Evolutionary conservation across 108 stramenopile species (phyloP).

Genomic region (Nitzschia sp.): DNA sequence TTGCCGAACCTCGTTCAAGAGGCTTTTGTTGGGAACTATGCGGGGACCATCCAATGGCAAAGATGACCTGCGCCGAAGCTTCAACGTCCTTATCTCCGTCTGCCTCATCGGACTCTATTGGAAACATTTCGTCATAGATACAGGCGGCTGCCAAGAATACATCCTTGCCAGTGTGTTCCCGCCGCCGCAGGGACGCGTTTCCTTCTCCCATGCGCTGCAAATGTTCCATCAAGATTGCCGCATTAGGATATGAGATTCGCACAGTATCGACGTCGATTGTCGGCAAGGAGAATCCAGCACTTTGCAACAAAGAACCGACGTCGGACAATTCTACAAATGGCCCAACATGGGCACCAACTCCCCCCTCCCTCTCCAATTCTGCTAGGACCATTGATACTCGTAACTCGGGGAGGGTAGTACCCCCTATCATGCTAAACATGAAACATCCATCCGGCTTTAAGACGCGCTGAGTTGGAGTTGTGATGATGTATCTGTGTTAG

Average conservation of each 20-base stretch:
- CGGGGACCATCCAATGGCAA: slow-evolving; percentile 97
- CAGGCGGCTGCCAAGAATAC: slow-evolving; percentile 91
- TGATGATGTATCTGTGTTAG: not conserved
- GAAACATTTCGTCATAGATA: slow-evolving; percentile 88
- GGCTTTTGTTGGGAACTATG: slow-evolving; percentile 93
- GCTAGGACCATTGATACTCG: slow-evolving; percentile 84
- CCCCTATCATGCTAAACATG: slow-evolving; percentile 94
- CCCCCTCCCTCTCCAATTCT: slow-evolving; percentile 91
- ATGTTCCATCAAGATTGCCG: slow-evolving; percentile 86
- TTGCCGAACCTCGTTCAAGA: slow-evolving; percentile 75
- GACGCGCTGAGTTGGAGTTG: slow-evolving; percentile 63
- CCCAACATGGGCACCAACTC: slow-evolving; percentile 89
- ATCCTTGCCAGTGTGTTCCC: slow-evolving; percentile 62
- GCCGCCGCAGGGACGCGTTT: slow-evolving; percentile 73
- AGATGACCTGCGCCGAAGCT: slow-evolving; percentile 90
- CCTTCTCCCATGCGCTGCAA: slow-evolving; percentile 96
- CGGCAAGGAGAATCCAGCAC: slow-evolving; percentile 89
- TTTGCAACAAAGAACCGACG: slow-evolving; percentile 83
- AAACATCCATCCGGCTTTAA: slow-evolving; percentile 98
- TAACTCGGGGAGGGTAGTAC: slow-evolving; percentile 92
- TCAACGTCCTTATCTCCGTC: slow-evolving; percentile 46
- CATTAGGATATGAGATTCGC: slow-evolving; percentile 80
- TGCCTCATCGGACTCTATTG: slow-evolving; percentile 41
- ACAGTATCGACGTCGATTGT: slow-evolving; percentile 97
- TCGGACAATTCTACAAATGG: slow-evolving; percentile 94